Evolutionary conservation across 805 yeast genomes (phyloP), one percentile per base, ranked within the genome.

Genomic region (Pichia thaimueangensis): DNA sequence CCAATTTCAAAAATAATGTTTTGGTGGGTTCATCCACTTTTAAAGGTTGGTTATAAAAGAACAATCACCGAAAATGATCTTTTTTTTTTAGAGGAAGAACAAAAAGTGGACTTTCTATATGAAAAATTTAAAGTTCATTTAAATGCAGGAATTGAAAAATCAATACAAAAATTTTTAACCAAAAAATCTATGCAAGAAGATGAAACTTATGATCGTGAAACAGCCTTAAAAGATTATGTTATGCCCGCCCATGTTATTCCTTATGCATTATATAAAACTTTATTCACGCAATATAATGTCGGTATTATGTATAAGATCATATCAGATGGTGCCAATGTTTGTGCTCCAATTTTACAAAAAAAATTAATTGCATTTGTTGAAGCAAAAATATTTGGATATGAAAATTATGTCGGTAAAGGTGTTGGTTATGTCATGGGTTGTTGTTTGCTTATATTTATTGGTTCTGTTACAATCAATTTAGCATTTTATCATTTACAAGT

Each of bases 351-450:
- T 51, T 53, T 86, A 4, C 80, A 84, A 10, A 78, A 77, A 58
- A 65, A 70, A 37, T 64, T 86, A 44, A 80, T 86, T 44, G 67
- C 68, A 35, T 84, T 75, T 50, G 86, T 85, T 22, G 78, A 74
- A 52, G 55, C 55, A 35, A 70, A 72, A 43, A 68, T 68, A 6
- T 59, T 65, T 23, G 72, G 72, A 5, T 58, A 69, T 5, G 62
- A 63, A 10, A 50, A 61, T 21, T 58, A 66, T 9, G 62, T 66
- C 41, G 84, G 80, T 29, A 69, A 67, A 46, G 96, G 95, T 50
- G 67, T 85, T 3, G 96, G 93, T 8, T 84, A 76, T 53, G 78
- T 89, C 6, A 62, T 88, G 34, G 94, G 89, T n/a, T 69, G 81
- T 11, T 73, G 80, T 35, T 53, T 69, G 1, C 63, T 89, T 63